Conservation (phyloP, 2,329 filamentous ascomycete genomes). For the Plenodomus lindquistii region DNA sequence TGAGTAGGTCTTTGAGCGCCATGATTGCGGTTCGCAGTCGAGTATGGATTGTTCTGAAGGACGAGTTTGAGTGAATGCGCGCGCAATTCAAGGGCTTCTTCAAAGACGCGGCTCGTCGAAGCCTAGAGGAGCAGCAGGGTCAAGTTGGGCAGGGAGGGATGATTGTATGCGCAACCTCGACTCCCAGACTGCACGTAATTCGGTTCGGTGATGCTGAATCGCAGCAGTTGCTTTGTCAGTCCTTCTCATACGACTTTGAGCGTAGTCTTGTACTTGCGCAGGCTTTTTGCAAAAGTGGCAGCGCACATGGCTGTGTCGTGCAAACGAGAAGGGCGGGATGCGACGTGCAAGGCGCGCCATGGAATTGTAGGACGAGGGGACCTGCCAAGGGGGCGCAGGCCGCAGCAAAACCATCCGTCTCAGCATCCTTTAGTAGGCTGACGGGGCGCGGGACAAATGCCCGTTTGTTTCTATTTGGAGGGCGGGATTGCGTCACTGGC, state of each 20-base stretch:
- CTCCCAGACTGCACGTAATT: slow-evolving; percentile 1
- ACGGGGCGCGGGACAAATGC: slow-evolving; percentile 1
- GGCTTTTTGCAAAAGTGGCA: slow-evolving; percentile 22
- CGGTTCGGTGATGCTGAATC: slow-evolving; percentile 3
- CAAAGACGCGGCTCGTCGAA: background rate
- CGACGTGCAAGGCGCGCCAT: slow-evolving; percentile 23
- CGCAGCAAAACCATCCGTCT: slow-evolving; percentile 37
- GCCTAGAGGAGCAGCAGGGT: background rate
- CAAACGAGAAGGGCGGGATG: slow-evolving; percentile 12
- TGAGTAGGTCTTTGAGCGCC: slow-evolving; percentile 64
- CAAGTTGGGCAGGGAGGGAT: background rate
- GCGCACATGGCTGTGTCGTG: slow-evolving; percentile 28
- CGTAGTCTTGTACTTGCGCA: slow-evolving; percentile 40
- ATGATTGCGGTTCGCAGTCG: slow-evolving; percentile 47
- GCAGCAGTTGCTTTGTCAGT: background rate
- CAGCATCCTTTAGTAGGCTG: slow-evolving; percentile 1
- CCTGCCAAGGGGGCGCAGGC: slow-evolving; percentile 18
- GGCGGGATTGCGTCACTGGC: background rate
- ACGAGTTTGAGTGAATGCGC: background rate
- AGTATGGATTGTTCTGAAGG: background rate
- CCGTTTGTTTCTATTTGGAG: background rate
- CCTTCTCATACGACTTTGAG: slow-evolving; percentile 23
- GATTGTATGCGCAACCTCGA: background rate
- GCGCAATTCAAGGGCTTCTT: background rate
- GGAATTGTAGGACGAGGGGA: slow-evolving; percentile 20